A percentile compares a stretch with the other conserved stretches of the same genome.
phyloP scores from a whole-genome alignment of 805 yeast genomes.

The Wickerhamomyces chambardii region DNA sequence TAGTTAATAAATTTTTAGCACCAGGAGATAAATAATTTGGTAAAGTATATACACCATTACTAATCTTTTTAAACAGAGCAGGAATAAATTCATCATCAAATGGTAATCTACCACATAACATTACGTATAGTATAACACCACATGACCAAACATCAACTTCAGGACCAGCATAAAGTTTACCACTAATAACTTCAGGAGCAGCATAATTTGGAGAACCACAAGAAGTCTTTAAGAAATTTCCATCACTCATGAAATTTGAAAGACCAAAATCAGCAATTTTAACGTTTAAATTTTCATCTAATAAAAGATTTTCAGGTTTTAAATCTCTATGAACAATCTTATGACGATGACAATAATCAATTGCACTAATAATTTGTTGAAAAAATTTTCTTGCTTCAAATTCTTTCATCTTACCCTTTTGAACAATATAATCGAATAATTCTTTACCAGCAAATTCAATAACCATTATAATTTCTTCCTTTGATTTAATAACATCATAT shows the following conservation, averaged over 20 bases:
- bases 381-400: slow-evolving; percentile 87
- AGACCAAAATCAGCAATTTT: slow-evolving; percentile 96
- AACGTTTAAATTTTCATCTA: slow-evolving; percentile 86
- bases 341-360: slow-evolving; percentile 92
- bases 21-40: slow-evolving; percentile 85
- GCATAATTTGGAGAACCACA: slow-evolving; percentile 98
- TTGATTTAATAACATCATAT: slow-evolving; percentile 90
- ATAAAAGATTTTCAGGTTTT: slow-evolving; percentile 86
- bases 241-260: slow-evolving; percentile 95
- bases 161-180: slow-evolving; percentile 94
- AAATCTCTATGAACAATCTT: slow-evolving; percentile 95
- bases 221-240: slow-evolving; percentile 87
- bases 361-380: slow-evolving; percentile 95
- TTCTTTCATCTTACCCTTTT: slow-evolving; percentile 88
- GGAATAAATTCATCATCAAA: slow-evolving; percentile 97
- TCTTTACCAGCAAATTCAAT: slow-evolving; percentile 97
- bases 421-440: slow-evolving; percentile 90
- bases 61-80: slow-evolving; percentile 83
- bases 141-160: slow-evolving; percentile 98
- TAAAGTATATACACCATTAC: slow-evolving; percentile 85
- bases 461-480: slow-evolving; percentile 95
- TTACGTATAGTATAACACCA: slow-evolving; percentile 90
- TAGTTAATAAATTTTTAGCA: slow-evolving; percentile 71
- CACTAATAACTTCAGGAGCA: slow-evolving; percentile 94
- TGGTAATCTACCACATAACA: slow-evolving; percentile 93